phyloP scores from a whole-genome alignment of 192 early-diverging fungal species.

The Mortierella hygrophila region DNA sequence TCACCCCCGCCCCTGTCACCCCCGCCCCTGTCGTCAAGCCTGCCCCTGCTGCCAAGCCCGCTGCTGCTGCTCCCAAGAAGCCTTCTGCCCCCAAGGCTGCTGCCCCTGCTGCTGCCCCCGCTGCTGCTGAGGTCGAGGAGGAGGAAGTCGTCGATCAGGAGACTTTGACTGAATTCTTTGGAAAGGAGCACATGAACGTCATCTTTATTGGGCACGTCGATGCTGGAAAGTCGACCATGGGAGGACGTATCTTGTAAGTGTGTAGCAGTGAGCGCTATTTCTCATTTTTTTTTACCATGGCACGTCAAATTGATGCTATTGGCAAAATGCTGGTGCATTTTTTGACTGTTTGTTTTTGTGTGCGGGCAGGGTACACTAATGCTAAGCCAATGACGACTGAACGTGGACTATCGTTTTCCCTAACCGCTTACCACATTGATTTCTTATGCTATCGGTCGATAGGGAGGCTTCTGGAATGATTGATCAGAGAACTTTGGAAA shows the following conservation, averaged over 20 bases:
- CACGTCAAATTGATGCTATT: not conserved
- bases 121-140: constrained; percentile 58
- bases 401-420: not conserved
- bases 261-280: not conserved
- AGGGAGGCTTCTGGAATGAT: constrained; percentile 97
- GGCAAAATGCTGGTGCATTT: not conserved
- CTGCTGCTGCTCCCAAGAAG: constrained; percentile 29
- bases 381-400: not conserved
- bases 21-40: constrained; percentile 31
- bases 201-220: constrained; percentile 99
- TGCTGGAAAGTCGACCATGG: constrained; percentile 98
- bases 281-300: not conserved
- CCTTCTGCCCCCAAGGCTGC: constrained; percentile 39
- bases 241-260: constrained; percentile 93
- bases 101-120: constrained; percentile 32
- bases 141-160: constrained; percentile 70
- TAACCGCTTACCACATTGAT: not conserved
- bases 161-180: constrained; percentile 75
- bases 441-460: not conserved
- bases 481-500: constrained; percentile 99
- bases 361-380: not conserved
- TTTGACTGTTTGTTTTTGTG: not conserved
- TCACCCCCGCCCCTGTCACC: constrained; percentile 32
- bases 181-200: constrained; percentile 97
- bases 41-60: constrained; percentile 26